A percentile compares a stretch with the other conserved stretches of the same genome.
Conservation (phyloP, 495 filamentous ascomycete species). For the Viridothelium virens region DNA sequence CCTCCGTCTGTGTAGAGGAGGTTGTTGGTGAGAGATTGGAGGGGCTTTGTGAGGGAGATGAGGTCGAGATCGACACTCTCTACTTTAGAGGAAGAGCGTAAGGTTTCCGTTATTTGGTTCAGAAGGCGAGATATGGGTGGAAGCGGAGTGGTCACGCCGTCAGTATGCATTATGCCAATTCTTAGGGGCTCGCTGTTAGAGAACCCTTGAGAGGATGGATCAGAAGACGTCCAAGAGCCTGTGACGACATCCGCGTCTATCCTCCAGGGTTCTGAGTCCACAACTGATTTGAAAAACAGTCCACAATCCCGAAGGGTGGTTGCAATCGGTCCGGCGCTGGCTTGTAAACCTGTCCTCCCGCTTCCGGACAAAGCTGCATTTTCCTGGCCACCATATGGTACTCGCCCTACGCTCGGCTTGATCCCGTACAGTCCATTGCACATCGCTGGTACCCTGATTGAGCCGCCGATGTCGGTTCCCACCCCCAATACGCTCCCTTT, state of each 20-base stretch:
- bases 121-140: slow-evolving; percentile 50
- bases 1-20: slow-evolving; percentile 52
- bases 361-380: slow-evolving; percentile 30
- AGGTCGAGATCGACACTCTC: slow-evolving; percentile 49
- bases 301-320: slow-evolving; percentile 33
- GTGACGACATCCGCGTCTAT: slow-evolving; percentile 32
- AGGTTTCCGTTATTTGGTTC: slow-evolving; percentile 41
- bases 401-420: slow-evolving; percentile 47
- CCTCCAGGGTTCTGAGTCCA: slow-evolving; percentile 28
- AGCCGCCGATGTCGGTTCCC: slow-evolving; percentile 65
- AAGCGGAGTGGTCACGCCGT: slow-evolving; percentile 51
- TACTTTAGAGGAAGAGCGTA: slow-evolving; percentile 40
- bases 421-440: slow-evolving; percentile 58
- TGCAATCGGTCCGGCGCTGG: slow-evolving; percentile 37
- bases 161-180: slow-evolving; percentile 50
- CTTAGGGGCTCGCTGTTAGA: slow-evolving; percentile 1
- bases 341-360: slow-evolving; percentile 27
- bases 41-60: slow-evolving; percentile 43
- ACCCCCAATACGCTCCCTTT: slow-evolving; percentile 34
- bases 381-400: slow-evolving; percentile 48
- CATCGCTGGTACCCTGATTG: slow-evolving; percentile 56
- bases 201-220: not conserved
- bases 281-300: slow-evolving; percentile 32
- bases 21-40: slow-evolving; percentile 48
- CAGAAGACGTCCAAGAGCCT: slow-evolving; percentile 24